These are phyloP conservation scores for Striga asiatica DNA, from an alignment of 257 asterid species.

Conservation along the genomic window DNA sequence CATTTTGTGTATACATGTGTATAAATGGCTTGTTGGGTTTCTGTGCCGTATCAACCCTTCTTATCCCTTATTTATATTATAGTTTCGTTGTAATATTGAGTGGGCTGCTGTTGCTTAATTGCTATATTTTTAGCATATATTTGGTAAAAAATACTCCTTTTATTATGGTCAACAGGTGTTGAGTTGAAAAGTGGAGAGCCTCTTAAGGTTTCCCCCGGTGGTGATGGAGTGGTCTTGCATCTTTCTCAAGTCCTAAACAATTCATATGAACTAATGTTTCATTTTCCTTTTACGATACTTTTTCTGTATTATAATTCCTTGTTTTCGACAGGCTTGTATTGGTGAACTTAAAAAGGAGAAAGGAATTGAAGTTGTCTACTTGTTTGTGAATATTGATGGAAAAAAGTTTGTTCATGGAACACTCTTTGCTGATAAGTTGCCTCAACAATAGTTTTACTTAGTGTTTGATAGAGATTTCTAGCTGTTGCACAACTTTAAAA, in stretches of 20 bases:
- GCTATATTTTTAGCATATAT: background rate
- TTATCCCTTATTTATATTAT: background rate
- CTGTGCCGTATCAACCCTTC: background rate
- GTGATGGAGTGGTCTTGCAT: conserved; percentile 51
- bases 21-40: too few relatives aligned
- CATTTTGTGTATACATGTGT: too few relatives aligned
- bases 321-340: conserved; percentile 44
- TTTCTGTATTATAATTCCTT: background rate
- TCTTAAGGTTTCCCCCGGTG: conserved; percentile 41
- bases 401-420: conserved; percentile 73
- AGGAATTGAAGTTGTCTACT: conserved; percentile 32
- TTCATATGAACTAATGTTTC: background rate
- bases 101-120: background rate
- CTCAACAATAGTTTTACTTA: conserved; percentile 81
- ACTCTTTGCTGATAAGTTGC: conserved; percentile 59
- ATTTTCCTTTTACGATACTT: background rate
- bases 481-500: conserved; percentile 70
- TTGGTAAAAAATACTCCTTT: background rate
- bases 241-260: conserved; percentile 56
- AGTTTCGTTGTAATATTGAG: too few relatives aligned
- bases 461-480: conserved; percentile 59
- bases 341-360: conserved; percentile 68
- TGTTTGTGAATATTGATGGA: conserved; percentile 47
- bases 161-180: conserved; percentile 29
- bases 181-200: conserved; percentile 60